Conservation (phyloP, 1,139 yeast species). For the Tardiomyces digboiensis region DNA sequence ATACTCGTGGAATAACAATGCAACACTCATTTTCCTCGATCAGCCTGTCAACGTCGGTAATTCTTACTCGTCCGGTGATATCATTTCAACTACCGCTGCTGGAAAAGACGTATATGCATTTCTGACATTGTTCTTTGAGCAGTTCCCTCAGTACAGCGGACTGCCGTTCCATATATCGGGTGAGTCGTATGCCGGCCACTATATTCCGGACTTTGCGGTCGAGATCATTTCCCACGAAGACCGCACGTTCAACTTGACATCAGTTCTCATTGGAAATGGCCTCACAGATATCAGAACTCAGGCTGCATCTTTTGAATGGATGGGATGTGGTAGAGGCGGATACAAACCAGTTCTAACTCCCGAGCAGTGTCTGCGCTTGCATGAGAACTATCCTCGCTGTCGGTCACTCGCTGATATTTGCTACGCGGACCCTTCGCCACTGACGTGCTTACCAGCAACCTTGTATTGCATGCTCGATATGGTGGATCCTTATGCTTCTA, state of each 20-base stretch:
- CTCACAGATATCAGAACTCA: constrained; percentile 84
- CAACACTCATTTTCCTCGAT: constrained; percentile 56
- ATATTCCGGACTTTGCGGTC: constrained; percentile 65
- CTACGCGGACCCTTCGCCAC: constrained; percentile 43
- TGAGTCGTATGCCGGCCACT: constrained; percentile 82
- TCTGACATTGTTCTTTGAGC: constrained; percentile 63
- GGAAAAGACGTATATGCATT: constrained; percentile 68
- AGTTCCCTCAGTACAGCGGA: constrained; percentile 51
- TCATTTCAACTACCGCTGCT: constrained; percentile 56
- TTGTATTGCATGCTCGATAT: constrained; percentile 63
- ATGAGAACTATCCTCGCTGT: constrained; percentile 47
- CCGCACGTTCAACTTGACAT: constrained; percentile 51
- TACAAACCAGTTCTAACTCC: constrained; percentile 54
- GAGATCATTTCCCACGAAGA: constrained; percentile 61
- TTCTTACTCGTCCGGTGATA: constrained; percentile 58
- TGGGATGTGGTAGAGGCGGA: constrained; percentile 77
- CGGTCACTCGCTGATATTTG: constrained; percentile 43
- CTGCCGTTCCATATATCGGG: constrained; percentile 70
- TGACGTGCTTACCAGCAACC: constrained; percentile 49
- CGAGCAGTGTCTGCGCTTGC: constrained; percentile 51
- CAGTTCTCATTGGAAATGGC: constrained; percentile 75
- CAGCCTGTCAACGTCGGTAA: constrained; percentile 74
- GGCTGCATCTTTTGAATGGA: too few relatives aligned
- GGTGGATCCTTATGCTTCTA: constrained; percentile 42
- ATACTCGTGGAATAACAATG: constrained; percentile 57